Conservation (phyloP, 2,329 filamentous ascomycete genomes). For the Diplodia scrobiculata region DNA sequence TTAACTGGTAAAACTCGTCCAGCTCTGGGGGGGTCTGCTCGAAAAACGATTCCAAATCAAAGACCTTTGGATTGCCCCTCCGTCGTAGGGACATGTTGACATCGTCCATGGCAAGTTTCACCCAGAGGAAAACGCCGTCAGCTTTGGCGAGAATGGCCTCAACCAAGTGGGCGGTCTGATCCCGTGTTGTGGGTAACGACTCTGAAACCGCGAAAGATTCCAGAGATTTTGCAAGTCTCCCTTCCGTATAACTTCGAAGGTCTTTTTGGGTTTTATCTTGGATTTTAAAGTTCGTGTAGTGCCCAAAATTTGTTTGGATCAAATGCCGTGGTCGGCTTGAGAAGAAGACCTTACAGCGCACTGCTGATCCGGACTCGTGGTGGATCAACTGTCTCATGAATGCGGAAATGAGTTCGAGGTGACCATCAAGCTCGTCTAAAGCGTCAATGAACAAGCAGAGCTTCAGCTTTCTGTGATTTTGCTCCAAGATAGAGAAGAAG, state of each 20-base stretch:
- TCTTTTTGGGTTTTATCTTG: slow-evolving; percentile 31
- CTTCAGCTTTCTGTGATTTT: not conserved
- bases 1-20: not conserved
- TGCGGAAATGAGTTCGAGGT: not conserved
- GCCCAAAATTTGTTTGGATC: slow-evolving; percentile 31
- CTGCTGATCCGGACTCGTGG: not conserved
- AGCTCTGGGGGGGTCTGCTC: not conserved
- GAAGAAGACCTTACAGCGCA: slow-evolving; percentile 3
- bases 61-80: too few relatives aligned
- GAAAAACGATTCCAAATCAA: not conserved
- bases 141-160: not conserved
- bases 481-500: not conserved
- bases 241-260: slow-evolving; percentile 28
- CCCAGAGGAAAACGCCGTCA: slow-evolving; percentile 29
- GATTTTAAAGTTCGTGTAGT: slow-evolving; percentile 19
- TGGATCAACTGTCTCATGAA: not conserved
- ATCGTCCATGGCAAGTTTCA: slow-evolving; percentile 12
- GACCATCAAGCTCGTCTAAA: slow-evolving; percentile 12
- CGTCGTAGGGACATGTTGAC: not conserved
- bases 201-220: not conserved
- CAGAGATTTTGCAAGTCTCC: slow-evolving; percentile 10
- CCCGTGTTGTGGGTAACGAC: not conserved
- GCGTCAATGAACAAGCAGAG: slow-evolving; percentile 15
- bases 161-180: not conserved
- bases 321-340: slow-evolving; percentile 31